Evolutionary conservation across 768 basidiomycete species (phyloP).

Genomic region (Auricularia sp.): DNA sequence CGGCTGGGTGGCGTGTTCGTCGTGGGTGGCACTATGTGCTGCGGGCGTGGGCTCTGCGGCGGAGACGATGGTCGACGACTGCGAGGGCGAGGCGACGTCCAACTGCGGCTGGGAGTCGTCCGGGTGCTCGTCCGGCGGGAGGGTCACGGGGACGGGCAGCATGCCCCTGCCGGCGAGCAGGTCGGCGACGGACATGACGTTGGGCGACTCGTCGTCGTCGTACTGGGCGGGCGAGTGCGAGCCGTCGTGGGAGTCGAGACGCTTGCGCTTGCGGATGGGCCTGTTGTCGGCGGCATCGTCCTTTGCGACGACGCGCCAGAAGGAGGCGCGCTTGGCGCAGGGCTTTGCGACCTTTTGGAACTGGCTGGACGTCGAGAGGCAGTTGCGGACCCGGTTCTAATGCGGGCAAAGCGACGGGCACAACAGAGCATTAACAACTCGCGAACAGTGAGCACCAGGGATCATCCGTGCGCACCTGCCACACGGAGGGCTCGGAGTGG

Average conservation of each 20-base stretch:
- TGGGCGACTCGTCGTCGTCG: background rate
- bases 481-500: background rate
- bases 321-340: background rate
- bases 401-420: background rate
- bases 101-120: background rate
- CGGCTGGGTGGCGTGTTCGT: too few relatives aligned
- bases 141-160: background rate
- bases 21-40: too few relatives aligned
- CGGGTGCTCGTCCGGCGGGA: background rate
- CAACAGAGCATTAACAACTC: background rate
- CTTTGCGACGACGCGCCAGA: background rate
- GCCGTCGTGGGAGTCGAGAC: background rate
- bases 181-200: background rate
- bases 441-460: too few relatives aligned
- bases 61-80: too few relatives aligned
- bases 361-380: background rate
- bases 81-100: too few relatives aligned
- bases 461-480: background rate
- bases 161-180: background rate
- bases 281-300: background rate
- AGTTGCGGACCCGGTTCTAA: background rate
- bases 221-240: background rate
- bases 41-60: too few relatives aligned
- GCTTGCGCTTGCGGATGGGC: background rate
- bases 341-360: background rate